Percentiles rank a stretch among this genome's conserved stretches.
Conservation (phyloP, 2,329 filamentous ascomycete species). For the Aureobasidium lini region DNA sequence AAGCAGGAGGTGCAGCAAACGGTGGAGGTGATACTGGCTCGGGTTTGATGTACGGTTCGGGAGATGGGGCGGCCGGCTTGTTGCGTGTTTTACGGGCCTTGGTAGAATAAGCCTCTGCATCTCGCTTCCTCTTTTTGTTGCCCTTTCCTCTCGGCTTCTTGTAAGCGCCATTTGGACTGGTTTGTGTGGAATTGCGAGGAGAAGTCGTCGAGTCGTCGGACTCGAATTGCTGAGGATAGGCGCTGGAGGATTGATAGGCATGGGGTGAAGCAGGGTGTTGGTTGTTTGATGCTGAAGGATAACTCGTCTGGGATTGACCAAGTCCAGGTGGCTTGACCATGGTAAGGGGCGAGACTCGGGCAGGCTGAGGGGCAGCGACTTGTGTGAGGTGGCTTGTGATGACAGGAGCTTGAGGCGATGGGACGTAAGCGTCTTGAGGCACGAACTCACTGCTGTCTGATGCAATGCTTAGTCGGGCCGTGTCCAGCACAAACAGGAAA, state of each 20-base stretch:
- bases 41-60: conserved; percentile 51
- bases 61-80: conserved; percentile 26
- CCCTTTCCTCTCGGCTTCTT: conserved; percentile 11
- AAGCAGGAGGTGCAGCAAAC: conserved; percentile 36
- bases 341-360: conserved; percentile 56
- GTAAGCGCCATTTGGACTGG: conserved; percentile 19
- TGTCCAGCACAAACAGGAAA: conserved; percentile 16
- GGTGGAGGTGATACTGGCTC: conserved; percentile 56
- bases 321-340: conserved; percentile 43
- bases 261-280: conserved; percentile 16
- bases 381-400: conserved; percentile 55
- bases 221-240: conserved; percentile 18
- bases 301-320: conserved; percentile 39
- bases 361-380: conserved; percentile 69
- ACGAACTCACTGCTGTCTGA: conserved; percentile 14
- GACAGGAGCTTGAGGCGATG: conserved; percentile 49
- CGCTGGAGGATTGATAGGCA: not conserved
- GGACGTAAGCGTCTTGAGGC: conserved; percentile 19
- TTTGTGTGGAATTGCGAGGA: conserved; percentile 16
- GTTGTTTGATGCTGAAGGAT: conserved; percentile 23
- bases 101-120: conserved; percentile 10
- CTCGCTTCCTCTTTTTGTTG: conserved; percentile 15
- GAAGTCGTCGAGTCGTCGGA: conserved; percentile 13
- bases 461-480: conserved; percentile 16
- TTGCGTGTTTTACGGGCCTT: conserved; percentile 28